Base-by-base conservation (phyloP, 257 asterid genomes). In the Solanum sitiens region DNA sequence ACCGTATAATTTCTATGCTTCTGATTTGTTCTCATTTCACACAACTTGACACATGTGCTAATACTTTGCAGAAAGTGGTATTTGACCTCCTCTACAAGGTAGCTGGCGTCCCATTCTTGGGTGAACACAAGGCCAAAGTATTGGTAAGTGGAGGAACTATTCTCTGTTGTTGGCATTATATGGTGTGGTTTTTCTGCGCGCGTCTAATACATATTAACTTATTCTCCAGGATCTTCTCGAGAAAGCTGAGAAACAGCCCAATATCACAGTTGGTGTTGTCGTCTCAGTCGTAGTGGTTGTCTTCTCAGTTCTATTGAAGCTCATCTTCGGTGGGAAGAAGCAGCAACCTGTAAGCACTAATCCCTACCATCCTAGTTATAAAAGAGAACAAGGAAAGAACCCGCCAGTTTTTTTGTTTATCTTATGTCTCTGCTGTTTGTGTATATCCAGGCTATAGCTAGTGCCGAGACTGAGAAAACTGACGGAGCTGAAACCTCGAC, bases 161-260 rank as follows among this genome's bases (percentile, higher is more conserved):
- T 39, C 16, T 21, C 42, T 13, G 56, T 75, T 80, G 70, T 80
- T 53, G 70, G 70, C 71, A 35, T 63, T 32, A 25, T n/a, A 44
- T 23, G 13, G 18, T 30, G 32, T 70, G 27, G 15, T 8, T 42
- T 44, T 50, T 50, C 86, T 11, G n/a, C 33, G 21, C 11, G 47
- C 45, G 27, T 50, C 90, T 88, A 39, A 89, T 35, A 40, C 75
- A 25, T 33, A 7, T 50, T 40, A 42, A 71, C 37, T 21, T 86
- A 3, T 25, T 18, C 27, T 87, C 89, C 87, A 96, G 99, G 98
- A 95, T 83, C 90, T 95, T 25, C 92, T 96, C 27, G 95, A 93
- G 83, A 95, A 97, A 89, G 99, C 99, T 10, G 99, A 97, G 93
- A 88, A 83, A 88, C 98, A 95, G 83, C 94, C 99, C 32, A 95